phyloP scores from a whole-genome alignment of 495 filamentous ascomycete genomes.

The Penicillium daleae region DNA sequence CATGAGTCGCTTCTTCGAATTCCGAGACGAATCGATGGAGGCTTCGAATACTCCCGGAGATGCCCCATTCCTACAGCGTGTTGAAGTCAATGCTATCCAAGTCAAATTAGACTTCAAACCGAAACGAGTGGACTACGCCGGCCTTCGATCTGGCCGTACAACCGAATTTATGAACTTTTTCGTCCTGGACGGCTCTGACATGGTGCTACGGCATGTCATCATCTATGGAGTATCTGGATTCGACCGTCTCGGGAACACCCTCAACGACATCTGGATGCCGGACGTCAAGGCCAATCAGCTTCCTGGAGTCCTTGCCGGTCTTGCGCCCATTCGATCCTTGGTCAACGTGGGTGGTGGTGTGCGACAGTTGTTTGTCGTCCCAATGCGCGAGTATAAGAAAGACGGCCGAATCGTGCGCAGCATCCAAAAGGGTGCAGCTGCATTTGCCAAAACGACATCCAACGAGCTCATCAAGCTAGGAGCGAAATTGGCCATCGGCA shows the following conservation, averaged over 20 bases:
- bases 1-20: conserved; percentile 95
- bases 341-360: conserved; percentile 90
- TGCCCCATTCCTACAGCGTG: conserved; percentile 85
- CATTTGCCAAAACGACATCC: conserved; percentile 90
- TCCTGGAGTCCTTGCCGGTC: conserved; percentile 81
- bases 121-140: conserved; percentile 92
- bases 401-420: conserved; percentile 91
- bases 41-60: conserved; percentile 61
- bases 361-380: conserved; percentile 82
- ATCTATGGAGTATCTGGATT: conserved; percentile 91
- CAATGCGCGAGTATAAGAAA: conserved; percentile 89
- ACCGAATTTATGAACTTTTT: conserved; percentile 99
- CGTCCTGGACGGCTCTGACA: conserved; percentile 83
- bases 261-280: conserved; percentile 98
- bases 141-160: conserved; percentile 94
- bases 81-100: conserved; percentile 80
- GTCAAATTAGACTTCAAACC: conserved; percentile 96
- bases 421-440: conserved; percentile 83
- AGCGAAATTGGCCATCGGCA: conserved; percentile 92
- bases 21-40: conserved; percentile 76
- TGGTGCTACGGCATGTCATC: conserved; percentile 86
- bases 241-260: conserved; percentile 78
- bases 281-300: conserved; percentile 91
- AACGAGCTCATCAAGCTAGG: conserved; percentile 90
- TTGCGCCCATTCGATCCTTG: conserved; percentile 86